Percentiles rank a stretch among this genome's conserved stretches.
Conservation (phyloP, 257 asterid genomes). For the Ilex asprella region DNA sequence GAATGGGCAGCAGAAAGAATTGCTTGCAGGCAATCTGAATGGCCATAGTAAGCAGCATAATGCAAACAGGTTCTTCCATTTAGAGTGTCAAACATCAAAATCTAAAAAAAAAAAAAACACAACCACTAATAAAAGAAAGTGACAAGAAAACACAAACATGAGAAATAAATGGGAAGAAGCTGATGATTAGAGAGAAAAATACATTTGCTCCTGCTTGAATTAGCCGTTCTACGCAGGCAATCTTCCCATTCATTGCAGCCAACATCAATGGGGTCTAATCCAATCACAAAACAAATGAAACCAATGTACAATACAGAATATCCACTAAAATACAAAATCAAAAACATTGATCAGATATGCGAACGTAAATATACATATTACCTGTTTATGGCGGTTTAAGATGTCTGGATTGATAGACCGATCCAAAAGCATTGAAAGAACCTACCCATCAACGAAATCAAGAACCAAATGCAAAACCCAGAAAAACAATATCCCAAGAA, state of each 20-base stretch:
- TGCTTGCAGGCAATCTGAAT: background rate
- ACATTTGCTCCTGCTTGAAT: constrained; percentile 82
- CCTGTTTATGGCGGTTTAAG: constrained; percentile 78
- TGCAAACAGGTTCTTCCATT: constrained; percentile 1
- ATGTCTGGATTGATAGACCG: constrained; percentile 59
- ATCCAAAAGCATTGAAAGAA: constrained; percentile 65
- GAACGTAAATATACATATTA: background rate
- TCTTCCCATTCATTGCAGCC: constrained; percentile 74
- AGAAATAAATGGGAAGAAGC: background rate
- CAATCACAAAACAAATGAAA: constrained; percentile 20
- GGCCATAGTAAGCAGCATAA: constrained; percentile 1
- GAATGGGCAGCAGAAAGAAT: constrained; percentile 30
- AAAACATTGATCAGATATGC: background rate
- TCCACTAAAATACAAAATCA: background rate
- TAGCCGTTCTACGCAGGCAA: constrained; percentile 58
- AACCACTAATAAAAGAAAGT: background rate
- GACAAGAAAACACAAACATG: background rate
- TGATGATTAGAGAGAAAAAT: constrained; percentile 10
- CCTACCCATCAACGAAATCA: constrained; percentile 30
- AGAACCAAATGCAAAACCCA: constrained; percentile 10
- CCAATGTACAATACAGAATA: constrained; percentile 4
- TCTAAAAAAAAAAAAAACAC: constrained; percentile 25
- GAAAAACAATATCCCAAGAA: background rate
- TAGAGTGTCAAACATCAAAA: constrained; percentile 39
- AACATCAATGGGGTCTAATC: constrained; percentile 79